Evolutionary conservation across 768 basidiomycete species (phyloP), one percentile per base, ranked within the genome.

Genomic region (Auriculariales sp.): DNA sequence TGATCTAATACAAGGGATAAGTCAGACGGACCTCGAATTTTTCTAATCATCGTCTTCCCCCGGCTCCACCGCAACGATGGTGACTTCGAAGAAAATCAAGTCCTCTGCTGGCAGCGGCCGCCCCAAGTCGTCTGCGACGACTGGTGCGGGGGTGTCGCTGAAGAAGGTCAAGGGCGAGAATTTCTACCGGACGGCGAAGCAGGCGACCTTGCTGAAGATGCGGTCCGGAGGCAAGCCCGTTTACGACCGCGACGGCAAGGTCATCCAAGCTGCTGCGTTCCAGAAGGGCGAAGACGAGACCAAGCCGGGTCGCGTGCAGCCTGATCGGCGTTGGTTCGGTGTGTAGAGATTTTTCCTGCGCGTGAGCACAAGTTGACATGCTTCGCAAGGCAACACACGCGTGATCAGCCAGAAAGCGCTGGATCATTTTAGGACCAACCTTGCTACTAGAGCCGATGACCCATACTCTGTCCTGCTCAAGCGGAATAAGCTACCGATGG

Each of bases 321-420:
- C 94, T 51, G 94, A 99, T 71, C 72, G 91, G 52, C 69, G 93
- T 58, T 99, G 94, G 94, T 99, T 99, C 59, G 95, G 92, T 94
- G 59, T 56, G 84, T 54, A 28, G 4, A 4, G 24, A 5, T 14
- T 28, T 12, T 17, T 12, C 39, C 4, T 25, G 39, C 39, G 12
- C 19, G 5, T 19, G 12, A 19, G n/a, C n/a, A 4, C 12, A 22
- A 6, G 34, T 44, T 51, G 17, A 54, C 50, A 22, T 34, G 50
- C 19, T 50, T 39, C 46, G 27, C 24, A n/a, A 93, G 92, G 94
- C 35, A 98, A 98, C 66, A 98, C 95, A n/a, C 72, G 95, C 61
- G 94, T 97, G 30, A 97, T 99, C 61, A 92, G 90, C 19, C 94
- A 99, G 62, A 85, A 80, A 24, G 93, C 94, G 12, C 69, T 99